Evolutionary conservation across 179 eudicot species (phyloP).

Genomic region (Pouteria campechiana): DNA sequence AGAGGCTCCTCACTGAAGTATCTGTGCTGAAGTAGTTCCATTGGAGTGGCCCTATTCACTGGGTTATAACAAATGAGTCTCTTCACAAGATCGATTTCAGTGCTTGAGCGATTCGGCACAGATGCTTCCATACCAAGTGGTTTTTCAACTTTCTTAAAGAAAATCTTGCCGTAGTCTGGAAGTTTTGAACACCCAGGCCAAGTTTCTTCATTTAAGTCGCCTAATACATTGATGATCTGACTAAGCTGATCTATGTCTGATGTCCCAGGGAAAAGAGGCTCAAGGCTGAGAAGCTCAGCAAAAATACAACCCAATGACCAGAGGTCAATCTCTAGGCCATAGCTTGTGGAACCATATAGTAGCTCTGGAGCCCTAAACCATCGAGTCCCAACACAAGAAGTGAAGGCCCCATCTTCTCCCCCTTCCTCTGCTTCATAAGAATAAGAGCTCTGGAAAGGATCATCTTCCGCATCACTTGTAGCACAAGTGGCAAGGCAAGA

Average conservation of each 20-base stretch:
- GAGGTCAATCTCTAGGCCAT: constrained; percentile 76
- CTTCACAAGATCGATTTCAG: constrained; percentile 52
- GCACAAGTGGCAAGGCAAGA: constrained; percentile 87
- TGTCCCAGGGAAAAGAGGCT: constrained; percentile 74
- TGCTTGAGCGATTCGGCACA: constrained; percentile 42
- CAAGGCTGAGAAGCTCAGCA: constrained; percentile 70
- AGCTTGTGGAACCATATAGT: constrained; percentile 72
- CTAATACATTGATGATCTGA: constrained; percentile 57
- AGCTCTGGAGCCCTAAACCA: constrained; percentile 93
- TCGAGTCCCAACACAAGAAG: constrained; percentile 94
- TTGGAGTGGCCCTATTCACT: constrained; percentile 70
- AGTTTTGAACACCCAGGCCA: constrained; percentile 74
- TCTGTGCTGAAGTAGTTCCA: constrained; percentile 79
- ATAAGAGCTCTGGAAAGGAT: constrained; percentile 30
- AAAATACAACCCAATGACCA: constrained; percentile 96
- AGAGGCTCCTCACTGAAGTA: constrained; percentile 77
- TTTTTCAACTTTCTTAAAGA: constrained; percentile 49
- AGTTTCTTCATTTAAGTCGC: constrained; percentile 60
- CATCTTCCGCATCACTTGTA: constrained; percentile 63
- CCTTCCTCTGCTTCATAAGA: constrained; percentile 47
- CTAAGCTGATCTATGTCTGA: constrained; percentile 88
- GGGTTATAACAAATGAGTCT: constrained; percentile 76
- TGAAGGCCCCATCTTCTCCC: constrained; percentile 39
- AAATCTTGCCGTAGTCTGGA: constrained; percentile 64
- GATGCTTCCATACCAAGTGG: constrained; percentile 59